Conservation (phyloP, 2,329 filamentous ascomycete species). For the Apiospora phragmitis region DNA sequence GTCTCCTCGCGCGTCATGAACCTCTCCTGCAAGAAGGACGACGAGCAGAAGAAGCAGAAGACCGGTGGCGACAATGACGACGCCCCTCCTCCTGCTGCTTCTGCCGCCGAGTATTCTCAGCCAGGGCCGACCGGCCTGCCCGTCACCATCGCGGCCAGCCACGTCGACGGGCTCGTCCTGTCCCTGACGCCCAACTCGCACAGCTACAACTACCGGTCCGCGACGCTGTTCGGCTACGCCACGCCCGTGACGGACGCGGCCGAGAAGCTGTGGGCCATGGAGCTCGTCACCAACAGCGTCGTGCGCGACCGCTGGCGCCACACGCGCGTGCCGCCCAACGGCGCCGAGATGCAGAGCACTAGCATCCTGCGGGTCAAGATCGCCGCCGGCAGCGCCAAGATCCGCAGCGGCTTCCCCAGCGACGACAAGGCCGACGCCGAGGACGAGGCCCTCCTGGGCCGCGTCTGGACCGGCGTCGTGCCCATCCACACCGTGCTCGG, state of each 20-base stretch:
- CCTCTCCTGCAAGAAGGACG: conserved; percentile 43
- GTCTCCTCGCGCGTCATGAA: conserved; percentile 78
- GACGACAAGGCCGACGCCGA: conserved; percentile 52
- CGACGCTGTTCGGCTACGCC: conserved; percentile 75
- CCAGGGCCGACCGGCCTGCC: conserved; percentile 58
- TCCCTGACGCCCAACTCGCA: conserved; percentile 78
- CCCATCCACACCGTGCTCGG: conserved; percentile 66
- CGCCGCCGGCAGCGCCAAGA: conserved; percentile 73
- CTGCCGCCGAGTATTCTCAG: background rate
- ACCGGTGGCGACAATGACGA: background rate
- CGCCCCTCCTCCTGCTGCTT: too few species aligned
- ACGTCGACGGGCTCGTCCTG: conserved; percentile 78
- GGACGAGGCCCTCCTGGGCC: conserved; percentile 39
- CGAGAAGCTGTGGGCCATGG: conserved; percentile 79
- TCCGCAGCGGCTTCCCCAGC: conserved; percentile 63
- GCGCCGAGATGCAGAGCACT: conserved; percentile 74
- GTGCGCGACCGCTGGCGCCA: conserved; percentile 69
- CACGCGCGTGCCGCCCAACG: conserved; percentile 68
- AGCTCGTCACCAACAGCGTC: conserved; percentile 74
- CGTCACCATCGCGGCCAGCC: conserved; percentile 70
- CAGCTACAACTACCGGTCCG: conserved; percentile 85
- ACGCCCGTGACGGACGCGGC: conserved; percentile 62
- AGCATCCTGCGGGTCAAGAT: conserved; percentile 70
- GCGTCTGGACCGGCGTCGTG: conserved; percentile 58
- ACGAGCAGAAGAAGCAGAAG: conserved; percentile 7